Evolutionary conservation across 108 stramenopile species (phyloP).

Genomic region (Stephanodiscus triporus): DNA sequence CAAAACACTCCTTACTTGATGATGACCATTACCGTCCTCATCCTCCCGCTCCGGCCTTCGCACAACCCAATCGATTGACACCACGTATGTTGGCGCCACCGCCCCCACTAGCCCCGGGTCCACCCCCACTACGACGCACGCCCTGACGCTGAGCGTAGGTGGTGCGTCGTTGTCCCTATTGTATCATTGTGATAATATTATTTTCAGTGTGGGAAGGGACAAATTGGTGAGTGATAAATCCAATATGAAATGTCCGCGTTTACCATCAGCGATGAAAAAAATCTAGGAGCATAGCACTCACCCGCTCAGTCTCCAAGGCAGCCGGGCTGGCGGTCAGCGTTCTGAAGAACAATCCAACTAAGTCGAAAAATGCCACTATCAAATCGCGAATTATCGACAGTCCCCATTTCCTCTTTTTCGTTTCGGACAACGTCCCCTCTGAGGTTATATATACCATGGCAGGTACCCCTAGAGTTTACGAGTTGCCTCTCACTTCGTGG

Average conservation of each 20-base stretch:
- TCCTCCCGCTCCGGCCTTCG: slow-evolving; percentile 39
- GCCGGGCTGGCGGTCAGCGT: slow-evolving; percentile 42
- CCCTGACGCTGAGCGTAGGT: slow-evolving; percentile 49
- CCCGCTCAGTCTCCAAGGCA: slow-evolving; percentile 37
- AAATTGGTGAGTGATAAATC: too few species aligned
- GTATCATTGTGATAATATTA: background rate
- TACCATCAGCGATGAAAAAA: too few species aligned
- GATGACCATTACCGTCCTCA: slow-evolving; percentile 56
- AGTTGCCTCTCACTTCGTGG: too few species aligned
- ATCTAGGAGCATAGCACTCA: slow-evolving; percentile 9
- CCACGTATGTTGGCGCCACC: slow-evolving; percentile 45
- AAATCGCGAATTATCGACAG: slow-evolving; percentile 36
- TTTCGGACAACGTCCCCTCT: slow-evolving; percentile 29
- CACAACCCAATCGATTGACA: slow-evolving; percentile 40
- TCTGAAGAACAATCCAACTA: slow-evolving; percentile 46
- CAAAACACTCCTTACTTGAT: slow-evolving; percentile 16
- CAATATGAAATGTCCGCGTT: too few species aligned
- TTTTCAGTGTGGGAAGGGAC: background rate
- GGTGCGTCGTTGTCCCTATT: slow-evolving; percentile 39
- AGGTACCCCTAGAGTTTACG: too few species aligned
- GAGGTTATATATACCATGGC: slow-evolving; percentile 51
- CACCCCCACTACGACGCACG: slow-evolving; percentile 31
- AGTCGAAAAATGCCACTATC: slow-evolving; percentile 42
- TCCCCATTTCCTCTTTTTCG: slow-evolving; percentile 23
- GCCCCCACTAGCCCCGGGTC: slow-evolving; percentile 4